Percentiles rank a stretch among this genome's conserved stretches.
These are phyloP conservation scores for Fusarium multiceps DNA, from an alignment of 2,329 filamentous ascomycete species.

Conservation along the genomic window DNA sequence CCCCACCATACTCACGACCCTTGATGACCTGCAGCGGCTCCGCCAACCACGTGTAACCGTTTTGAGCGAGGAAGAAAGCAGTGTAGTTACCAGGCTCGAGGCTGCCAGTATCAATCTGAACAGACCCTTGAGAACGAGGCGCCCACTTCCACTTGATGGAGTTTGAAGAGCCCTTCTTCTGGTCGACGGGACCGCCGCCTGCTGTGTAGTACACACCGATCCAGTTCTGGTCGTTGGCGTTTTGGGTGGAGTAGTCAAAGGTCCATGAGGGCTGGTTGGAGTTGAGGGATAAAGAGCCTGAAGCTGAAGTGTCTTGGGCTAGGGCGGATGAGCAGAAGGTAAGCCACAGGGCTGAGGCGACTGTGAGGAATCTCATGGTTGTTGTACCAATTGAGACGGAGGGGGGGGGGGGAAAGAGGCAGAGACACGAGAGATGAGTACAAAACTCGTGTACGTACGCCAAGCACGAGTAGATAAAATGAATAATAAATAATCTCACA, in stretches of 20 bases:
- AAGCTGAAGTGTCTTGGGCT: conserved; percentile 17
- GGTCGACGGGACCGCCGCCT: conserved; percentile 51
- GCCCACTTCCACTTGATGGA: conserved; percentile 53
- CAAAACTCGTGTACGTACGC: conserved; percentile 7
- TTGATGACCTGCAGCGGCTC: conserved; percentile 49
- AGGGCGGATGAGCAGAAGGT: conserved; percentile 16
- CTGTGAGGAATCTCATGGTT: conserved; percentile 30
- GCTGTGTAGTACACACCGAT: conserved; percentile 51
- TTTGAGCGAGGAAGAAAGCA: conserved; percentile 52
- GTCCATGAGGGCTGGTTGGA: conserved; percentile 44
- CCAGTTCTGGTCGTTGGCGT: conserved; percentile 51
- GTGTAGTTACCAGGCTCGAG: conserved; percentile 50
- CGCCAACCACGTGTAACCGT: conserved; percentile 53
- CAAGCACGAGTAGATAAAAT: conserved; percentile 6
- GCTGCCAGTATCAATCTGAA: conserved; percentile 40
- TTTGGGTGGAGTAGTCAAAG: conserved; percentile 50
- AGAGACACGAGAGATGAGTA: neutral
- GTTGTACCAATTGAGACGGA: neutral
- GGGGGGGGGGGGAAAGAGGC: neutral
- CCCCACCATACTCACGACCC: conserved; percentile 28
- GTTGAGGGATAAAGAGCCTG: conserved; percentile 36
- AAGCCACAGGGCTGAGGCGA: conserved; percentile 30
- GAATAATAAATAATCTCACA: neutral
- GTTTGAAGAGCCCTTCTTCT: conserved; percentile 41
- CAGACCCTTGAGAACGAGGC: conserved; percentile 41